phyloP scores from a whole-genome alignment of 441 rosid genomes.

The Kokia cookei region DNA sequence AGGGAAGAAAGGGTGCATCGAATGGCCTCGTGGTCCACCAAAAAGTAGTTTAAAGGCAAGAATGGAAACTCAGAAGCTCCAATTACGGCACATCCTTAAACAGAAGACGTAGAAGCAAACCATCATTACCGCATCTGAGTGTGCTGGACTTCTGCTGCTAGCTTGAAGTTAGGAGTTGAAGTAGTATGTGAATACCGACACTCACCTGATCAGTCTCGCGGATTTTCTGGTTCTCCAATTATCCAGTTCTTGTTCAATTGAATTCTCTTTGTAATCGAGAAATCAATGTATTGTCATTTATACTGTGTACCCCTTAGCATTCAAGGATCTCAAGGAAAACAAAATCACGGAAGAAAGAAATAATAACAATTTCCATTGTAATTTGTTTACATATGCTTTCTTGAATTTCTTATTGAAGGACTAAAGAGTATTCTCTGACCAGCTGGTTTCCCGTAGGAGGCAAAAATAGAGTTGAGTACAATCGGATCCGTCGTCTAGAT shows the following conservation, averaged over 20 bases:
- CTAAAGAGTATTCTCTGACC: background rate
- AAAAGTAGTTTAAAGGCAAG: conserved; percentile 82
- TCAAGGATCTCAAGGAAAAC: conserved; percentile 2
- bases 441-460: background rate
- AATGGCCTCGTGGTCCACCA: conserved; percentile 86
- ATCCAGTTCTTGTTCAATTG: background rate
- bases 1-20: conserved; percentile 95
- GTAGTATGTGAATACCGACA: conserved; percentile 8
- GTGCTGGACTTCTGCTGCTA: conserved; percentile 12
- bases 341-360: conserved; percentile 9
- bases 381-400: background rate
- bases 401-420: background rate
- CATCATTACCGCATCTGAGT: background rate
- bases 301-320: conserved; percentile 4
- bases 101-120: conserved; percentile 57
- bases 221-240: background rate
- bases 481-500: no score
- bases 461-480: background rate
- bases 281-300: conserved; percentile 6
- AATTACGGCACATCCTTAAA: conserved; percentile 79
- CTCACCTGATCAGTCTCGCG: background rate
- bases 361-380: background rate
- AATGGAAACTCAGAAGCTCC: conserved; percentile 80
- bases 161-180: conserved; percentile 10
- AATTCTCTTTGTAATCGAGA: background rate